Percentiles rank a stretch among this genome's conserved stretches.
Conservation (phyloP, 345 rosid genomes). For the Luvunga scandens region DNA sequence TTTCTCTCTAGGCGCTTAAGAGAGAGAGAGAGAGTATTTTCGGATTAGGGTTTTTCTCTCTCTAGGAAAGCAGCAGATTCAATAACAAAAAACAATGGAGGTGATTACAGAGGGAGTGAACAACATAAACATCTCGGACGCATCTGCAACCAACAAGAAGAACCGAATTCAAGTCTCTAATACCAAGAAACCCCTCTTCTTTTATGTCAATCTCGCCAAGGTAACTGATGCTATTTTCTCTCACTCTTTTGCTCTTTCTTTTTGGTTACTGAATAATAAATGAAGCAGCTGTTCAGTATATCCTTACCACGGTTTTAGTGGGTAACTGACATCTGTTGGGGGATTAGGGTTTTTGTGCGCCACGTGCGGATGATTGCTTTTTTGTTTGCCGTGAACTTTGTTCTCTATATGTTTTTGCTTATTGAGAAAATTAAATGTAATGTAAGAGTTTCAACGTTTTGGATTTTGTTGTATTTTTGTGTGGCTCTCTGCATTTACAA, state of each 20-base stretch:
- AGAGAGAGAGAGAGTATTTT: not conserved
- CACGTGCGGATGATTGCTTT: not conserved
- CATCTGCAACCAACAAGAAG: slow-evolving; percentile 36
- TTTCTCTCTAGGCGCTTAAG: not conserved
- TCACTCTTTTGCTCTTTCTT: not conserved
- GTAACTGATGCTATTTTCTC: slow-evolving; percentile 9
- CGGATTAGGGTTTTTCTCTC: slow-evolving; percentile 18
- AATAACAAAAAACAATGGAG: slow-evolving; percentile 19
- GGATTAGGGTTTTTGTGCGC: not conserved
- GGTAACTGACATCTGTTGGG: not conserved
- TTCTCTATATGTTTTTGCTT: not conserved
- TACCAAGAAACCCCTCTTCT: slow-evolving; percentile 68
- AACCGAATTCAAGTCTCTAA: slow-evolving; percentile 75
- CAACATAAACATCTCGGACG: slow-evolving; percentile 33
- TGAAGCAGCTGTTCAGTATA: not conserved
- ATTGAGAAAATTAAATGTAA: not conserved
- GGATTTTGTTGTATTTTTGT: not conserved
- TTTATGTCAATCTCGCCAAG: slow-evolving; percentile 83
- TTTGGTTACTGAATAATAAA: not conserved
- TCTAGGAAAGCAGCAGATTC: not conserved
- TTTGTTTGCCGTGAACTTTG: not conserved
- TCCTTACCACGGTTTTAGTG: not conserved
- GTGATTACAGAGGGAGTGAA: slow-evolving; percentile 29
- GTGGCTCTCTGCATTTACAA: not conserved
- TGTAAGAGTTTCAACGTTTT: not conserved